Conservation (phyloP, 306 rosid genomes). For the Prunus mira region DNA sequence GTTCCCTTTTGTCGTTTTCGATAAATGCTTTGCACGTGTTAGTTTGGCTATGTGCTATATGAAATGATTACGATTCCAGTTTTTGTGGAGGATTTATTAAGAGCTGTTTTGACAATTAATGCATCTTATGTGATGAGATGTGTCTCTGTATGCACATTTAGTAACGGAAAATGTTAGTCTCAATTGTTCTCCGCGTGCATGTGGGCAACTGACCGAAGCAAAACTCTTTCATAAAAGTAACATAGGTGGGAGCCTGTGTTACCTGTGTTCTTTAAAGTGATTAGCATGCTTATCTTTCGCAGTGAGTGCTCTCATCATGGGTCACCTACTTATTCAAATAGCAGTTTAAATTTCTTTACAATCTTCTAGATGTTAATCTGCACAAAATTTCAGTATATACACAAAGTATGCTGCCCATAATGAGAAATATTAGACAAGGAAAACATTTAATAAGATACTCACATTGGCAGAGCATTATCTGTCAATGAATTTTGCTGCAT, state of each 20-base stretch:
- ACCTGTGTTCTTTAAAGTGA: not conserved
- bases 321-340: not conserved
- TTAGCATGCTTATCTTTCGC: not conserved
- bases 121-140: constrained; percentile 5
- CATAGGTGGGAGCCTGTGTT: not conserved
- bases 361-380: not conserved
- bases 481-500: not conserved
- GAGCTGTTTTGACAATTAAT: not conserved
- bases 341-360: not conserved
- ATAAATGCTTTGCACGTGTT: not conserved
- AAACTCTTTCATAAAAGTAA: not conserved
- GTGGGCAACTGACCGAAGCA: not conserved
- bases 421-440: not conserved
- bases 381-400: not conserved
- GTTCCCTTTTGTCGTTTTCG: not conserved
- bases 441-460: not conserved
- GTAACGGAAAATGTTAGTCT: not conserved
- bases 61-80: not conserved
- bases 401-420: not conserved
- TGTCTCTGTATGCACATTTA: not conserved
- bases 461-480: not conserved
- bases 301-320: not conserved
- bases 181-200: not conserved
- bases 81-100: not conserved
- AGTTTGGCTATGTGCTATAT: not conserved